Conservation (phyloP, 345 rosid genomes). For the Populus euphratica region DNA sequence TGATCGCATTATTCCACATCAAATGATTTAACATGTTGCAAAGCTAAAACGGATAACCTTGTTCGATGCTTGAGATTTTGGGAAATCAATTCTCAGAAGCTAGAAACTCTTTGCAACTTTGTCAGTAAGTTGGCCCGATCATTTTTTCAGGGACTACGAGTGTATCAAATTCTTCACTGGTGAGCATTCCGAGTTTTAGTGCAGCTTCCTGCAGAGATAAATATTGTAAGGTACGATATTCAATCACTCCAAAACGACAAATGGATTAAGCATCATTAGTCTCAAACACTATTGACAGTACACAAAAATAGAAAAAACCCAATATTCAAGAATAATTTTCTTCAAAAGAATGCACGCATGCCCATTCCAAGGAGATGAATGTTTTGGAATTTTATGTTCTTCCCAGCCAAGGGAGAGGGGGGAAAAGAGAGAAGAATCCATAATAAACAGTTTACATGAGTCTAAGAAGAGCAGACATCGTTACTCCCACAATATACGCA, state of each 20-base stretch:
- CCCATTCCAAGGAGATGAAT: background rate
- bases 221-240: background rate
- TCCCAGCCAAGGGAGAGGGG: background rate
- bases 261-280: background rate
- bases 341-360: background rate
- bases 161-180: constrained; percentile 72
- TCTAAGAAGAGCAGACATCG: background rate
- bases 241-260: background rate
- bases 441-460: background rate
- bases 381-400: background rate
- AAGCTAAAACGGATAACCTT: background rate
- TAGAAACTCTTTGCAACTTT: background rate
- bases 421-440: background rate
- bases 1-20: background rate
- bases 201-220: constrained; percentile 65
- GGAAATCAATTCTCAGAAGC: background rate
- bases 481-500: background rate
- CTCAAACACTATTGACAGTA: background rate
- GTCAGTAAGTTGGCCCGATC: constrained; percentile 81
- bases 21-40: background rate
- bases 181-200: constrained; percentile 65
- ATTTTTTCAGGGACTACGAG: constrained; percentile 96
- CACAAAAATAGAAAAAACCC: background rate
- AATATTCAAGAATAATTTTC: background rate
- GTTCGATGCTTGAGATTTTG: background rate